These are phyloP conservation scores for Lomentospora prolificans DNA, from an alignment of 2,329 filamentous ascomycete genomes.

Conservation along the genomic window DNA sequence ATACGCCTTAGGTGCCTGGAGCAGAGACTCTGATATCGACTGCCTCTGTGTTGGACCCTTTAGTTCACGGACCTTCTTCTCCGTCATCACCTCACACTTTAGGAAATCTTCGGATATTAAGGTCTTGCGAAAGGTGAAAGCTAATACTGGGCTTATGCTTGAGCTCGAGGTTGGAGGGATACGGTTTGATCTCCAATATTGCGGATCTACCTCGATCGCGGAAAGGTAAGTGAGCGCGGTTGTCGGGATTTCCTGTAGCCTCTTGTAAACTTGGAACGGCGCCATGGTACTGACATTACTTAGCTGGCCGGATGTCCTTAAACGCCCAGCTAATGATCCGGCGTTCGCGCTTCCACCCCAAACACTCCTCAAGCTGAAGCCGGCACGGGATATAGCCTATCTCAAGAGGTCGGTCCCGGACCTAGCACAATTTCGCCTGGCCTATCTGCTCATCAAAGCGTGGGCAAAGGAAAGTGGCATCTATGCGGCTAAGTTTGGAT, in stretches of 20 bases:
- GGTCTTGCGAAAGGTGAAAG: slow-evolving; percentile 47
- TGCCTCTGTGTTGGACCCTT: slow-evolving; percentile 55
- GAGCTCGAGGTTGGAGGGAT: slow-evolving; percentile 49
- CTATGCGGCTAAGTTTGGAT: slow-evolving; percentile 56
- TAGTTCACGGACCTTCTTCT: slow-evolving; percentile 50
- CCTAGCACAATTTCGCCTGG: slow-evolving; percentile 44
- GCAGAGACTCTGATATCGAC: slow-evolving; percentile 50
- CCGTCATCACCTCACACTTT: slow-evolving; percentile 10
- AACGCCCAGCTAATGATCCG: slow-evolving; percentile 37
- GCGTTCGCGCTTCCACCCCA: slow-evolving; percentile 45
- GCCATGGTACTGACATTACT: neutral
- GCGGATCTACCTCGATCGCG: slow-evolving; percentile 44
- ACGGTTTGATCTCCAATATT: slow-evolving; percentile 58
- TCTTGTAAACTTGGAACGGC: neutral
- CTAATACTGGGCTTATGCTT: slow-evolving; percentile 52
- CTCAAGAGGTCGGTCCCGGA: slow-evolving; percentile 51
- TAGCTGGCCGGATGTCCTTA: slow-evolving; percentile 37
- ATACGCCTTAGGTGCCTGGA: slow-evolving; percentile 55
- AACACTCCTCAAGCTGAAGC: slow-evolving; percentile 53
- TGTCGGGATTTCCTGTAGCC: slow-evolving; percentile 5
- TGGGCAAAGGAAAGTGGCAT: slow-evolving; percentile 55
- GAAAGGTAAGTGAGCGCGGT: slow-evolving; percentile 27
- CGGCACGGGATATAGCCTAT: slow-evolving; percentile 52
- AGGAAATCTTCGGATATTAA: slow-evolving; percentile 25
- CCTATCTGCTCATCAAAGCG: slow-evolving; percentile 48